Evolutionary conservation across 2,329 filamentous ascomycete species (phyloP), one percentile per base, ranked within the genome.

Genomic region (Trichoderma sp.): DNA sequence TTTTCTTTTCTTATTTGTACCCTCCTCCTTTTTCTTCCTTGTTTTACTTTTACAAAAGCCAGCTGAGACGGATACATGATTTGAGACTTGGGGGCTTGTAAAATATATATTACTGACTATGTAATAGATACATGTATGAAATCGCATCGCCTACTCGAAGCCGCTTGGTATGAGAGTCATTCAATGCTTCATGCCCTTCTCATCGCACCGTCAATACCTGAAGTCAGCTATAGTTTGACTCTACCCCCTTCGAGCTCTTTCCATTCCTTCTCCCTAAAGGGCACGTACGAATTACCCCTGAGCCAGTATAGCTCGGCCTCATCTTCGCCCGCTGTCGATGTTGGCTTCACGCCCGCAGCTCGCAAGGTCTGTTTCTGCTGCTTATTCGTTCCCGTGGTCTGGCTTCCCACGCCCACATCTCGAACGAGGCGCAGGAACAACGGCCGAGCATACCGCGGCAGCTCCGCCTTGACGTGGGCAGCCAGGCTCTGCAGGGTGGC

Each of bases 381-480:
- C 87, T 98, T 98, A 80, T 95, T 93, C 65, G 95, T 98, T 0
- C 95, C 94, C 5, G 95, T 97, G 1, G 91, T 88, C 80, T 93
- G 90, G 78, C 90, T 87, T 1, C 85, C 83, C 59, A 91, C 88
- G 3, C 85, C 84, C 63, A 89, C 84, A 31, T 89, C 88, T 31
- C 85, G 86, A 8, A 92, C 88, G 6, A 95, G 84, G 14, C 95
- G 88, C 65, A 98, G 82, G 84, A 97, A 98, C 1, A 97, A 79
- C 0, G 95, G 95, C 5, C 92, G 89, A 0, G 95, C 94, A 80
- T 93, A 97, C 66, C 88, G 89, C 0, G 95, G 95, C 31, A 97
- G 85, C 7, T 85, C 85, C 7, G 83, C 82, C 16, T 85, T 81
- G 0, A 89, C 89, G 79, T 95, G 91, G 0, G 84, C 80, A 0